Conservation (phyloP, 23 red algal genomes). For the Chondrus crispus region DNA sequence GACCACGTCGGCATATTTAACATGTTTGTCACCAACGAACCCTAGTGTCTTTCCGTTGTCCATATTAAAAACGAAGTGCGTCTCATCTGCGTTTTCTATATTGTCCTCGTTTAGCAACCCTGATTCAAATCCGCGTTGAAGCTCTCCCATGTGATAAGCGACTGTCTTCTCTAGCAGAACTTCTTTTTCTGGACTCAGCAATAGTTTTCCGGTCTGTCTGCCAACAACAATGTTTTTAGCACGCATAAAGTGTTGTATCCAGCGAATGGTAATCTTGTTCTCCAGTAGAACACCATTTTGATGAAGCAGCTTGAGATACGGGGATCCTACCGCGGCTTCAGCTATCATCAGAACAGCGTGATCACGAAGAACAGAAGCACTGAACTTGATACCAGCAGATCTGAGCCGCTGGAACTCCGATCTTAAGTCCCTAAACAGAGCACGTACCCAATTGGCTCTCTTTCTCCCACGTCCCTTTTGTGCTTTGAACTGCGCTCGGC, state of each 20-base stretch:
- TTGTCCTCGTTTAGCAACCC: not conserved
- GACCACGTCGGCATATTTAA: constrained; percentile 19
- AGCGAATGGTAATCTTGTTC: not conserved
- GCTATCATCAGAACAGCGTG: not conserved
- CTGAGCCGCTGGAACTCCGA: not conserved
- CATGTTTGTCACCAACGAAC: not conserved
- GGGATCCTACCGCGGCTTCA: not conserved
- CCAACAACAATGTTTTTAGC: not conserved
- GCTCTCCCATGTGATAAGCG: not conserved
- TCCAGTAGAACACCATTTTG: not conserved
- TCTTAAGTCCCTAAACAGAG: not conserved
- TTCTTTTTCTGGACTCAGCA: not conserved
- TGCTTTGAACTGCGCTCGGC: not conserved
- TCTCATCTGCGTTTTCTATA: constrained; percentile 26
- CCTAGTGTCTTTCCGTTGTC: constrained; percentile 29
- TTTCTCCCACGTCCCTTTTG: not conserved
- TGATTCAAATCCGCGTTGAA: not conserved
- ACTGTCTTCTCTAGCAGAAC: not conserved
- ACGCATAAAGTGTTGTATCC: not conserved
- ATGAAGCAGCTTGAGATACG: not conserved
- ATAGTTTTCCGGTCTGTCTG: constrained; percentile 10
- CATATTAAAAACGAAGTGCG: constrained; percentile 34
- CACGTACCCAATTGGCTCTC: not conserved
- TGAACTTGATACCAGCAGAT: not conserved
- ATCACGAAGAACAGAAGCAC: not conserved